phyloP scores from a whole-genome alignment of 305 asterid species.

The Salvia sclarea region DNA sequence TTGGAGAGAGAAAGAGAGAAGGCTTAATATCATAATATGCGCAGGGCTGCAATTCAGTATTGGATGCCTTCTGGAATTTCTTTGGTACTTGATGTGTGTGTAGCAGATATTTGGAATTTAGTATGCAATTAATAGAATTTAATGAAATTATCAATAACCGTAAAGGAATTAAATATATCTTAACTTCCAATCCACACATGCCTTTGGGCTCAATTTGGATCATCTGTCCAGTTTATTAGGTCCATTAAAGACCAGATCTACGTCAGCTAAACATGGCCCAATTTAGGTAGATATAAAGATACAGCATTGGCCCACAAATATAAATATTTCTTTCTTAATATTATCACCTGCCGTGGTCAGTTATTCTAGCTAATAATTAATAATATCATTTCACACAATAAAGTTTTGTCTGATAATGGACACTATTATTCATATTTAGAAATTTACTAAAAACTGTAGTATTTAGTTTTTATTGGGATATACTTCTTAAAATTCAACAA shows the following conservation, averaged over 20 bases:
- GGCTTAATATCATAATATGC: not conserved
- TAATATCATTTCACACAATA: no score
- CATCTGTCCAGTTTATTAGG: not conserved
- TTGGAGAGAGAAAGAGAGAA: not conserved
- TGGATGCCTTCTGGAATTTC: constrained; percentile 34
- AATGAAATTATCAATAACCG: not conserved
- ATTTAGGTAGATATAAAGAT: not conserved
- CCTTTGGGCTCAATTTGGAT: constrained; percentile 22
- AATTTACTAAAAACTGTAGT: no score
- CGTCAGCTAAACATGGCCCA: not conserved
- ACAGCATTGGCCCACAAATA: not conserved
- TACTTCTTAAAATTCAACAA: no score
- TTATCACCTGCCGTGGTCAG: not conserved
- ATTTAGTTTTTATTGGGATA: no score
- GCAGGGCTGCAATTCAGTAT: constrained; percentile 25
- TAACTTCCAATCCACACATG: constrained; percentile 7
- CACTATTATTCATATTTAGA: no score
- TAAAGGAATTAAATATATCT: not conserved
- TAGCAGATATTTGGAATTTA: constrained; percentile 25
- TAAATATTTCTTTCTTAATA: no score
- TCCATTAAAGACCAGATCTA: not conserved
- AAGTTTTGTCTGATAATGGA: no score
- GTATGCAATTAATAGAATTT: not conserved
- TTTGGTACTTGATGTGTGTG: constrained; percentile 37
- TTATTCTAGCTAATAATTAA: not conserved